Percentiles rank a stretch among this genome's conserved stretches.
phyloP scores from a whole-genome alignment of 2,329 filamentous ascomycete genomes.

The Tothia fuscella region DNA sequence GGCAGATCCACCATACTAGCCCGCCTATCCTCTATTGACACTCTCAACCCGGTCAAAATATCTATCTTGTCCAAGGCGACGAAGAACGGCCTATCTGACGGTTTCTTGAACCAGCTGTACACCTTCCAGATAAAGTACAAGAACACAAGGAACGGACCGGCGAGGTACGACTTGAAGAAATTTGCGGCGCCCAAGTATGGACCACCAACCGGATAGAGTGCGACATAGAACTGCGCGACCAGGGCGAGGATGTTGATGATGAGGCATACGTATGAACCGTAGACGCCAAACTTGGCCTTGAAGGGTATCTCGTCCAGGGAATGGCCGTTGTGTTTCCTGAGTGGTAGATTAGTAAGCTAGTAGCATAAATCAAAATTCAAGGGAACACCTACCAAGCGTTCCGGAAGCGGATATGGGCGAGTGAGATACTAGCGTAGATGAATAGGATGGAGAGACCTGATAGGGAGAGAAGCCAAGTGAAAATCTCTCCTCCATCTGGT shows the following conservation, averaged over 20 bases:
- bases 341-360: background rate
- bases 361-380: background rate
- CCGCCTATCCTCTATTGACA: constrained; percentile 19
- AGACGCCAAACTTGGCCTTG: constrained; percentile 28
- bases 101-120: constrained; percentile 15
- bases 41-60: constrained; percentile 26
- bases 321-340: constrained; percentile 18
- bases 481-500: constrained; percentile 46
- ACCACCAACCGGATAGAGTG: constrained; percentile 13
- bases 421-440: constrained; percentile 74
- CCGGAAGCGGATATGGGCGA: constrained; percentile 85
- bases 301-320: constrained; percentile 33
- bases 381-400: constrained; percentile 23
- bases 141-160: constrained; percentile 5
- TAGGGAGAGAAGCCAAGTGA: constrained; percentile 69
- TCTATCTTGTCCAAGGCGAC: constrained; percentile 23
- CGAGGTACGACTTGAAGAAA: constrained; percentile 11
- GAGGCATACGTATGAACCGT: constrained; percentile 29
- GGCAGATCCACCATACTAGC: constrained; percentile 22
- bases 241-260: constrained; percentile 28
- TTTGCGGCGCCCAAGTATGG: constrained; percentile 3
- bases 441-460: constrained; percentile 64
- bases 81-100: constrained; percentile 20
- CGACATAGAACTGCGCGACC: constrained; percentile 30
- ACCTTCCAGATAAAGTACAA: constrained; percentile 10